These are phyloP conservation scores for Beauveria brongniartii DNA, from an alignment of 2,329 filamentous ascomycete genomes.

Conservation along the genomic window DNA sequence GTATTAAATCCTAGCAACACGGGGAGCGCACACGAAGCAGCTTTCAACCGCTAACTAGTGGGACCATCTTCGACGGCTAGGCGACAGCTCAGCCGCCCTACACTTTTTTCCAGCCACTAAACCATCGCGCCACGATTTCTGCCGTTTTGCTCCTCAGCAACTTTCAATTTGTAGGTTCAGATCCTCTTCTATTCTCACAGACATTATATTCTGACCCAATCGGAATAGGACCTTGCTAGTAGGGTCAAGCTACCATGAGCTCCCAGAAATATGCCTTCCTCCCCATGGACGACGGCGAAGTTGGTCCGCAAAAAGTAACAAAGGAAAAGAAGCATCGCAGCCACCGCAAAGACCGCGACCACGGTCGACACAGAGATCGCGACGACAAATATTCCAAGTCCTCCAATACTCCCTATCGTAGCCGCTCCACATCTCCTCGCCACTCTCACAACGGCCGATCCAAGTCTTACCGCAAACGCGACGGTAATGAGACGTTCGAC, in stretches of 20 bases:
- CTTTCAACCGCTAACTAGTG: background rate
- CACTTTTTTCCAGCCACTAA: background rate
- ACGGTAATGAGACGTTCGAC: constrained; percentile 49
- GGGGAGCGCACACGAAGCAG: no score
- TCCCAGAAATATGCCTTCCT: constrained; percentile 59
- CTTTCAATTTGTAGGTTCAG: background rate
- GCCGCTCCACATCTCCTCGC: constrained; percentile 26
- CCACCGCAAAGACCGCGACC: constrained; percentile 19
- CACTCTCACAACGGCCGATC: constrained; percentile 24
- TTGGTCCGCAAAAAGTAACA: constrained; percentile 45
- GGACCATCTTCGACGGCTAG: background rate
- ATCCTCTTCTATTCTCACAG: background rate
- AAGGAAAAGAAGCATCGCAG: constrained; percentile 40
- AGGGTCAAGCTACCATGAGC: constrained; percentile 29
- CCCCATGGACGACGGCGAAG: constrained; percentile 57
- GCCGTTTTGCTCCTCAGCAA: background rate
- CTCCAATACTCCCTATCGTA: constrained; percentile 18
- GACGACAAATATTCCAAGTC: constrained; percentile 18
- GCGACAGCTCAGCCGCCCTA: constrained; percentile 4
- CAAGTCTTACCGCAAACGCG: constrained; percentile 35
- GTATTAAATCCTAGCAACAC: background rate
- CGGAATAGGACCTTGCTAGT: background rate
- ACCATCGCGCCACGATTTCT: background rate
- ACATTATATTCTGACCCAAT: no score
- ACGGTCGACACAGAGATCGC: constrained; percentile 12